Base-by-base conservation (phyloP, 2,329 filamentous ascomycete species). In the Beauveria scarabaeidicola region DNA sequence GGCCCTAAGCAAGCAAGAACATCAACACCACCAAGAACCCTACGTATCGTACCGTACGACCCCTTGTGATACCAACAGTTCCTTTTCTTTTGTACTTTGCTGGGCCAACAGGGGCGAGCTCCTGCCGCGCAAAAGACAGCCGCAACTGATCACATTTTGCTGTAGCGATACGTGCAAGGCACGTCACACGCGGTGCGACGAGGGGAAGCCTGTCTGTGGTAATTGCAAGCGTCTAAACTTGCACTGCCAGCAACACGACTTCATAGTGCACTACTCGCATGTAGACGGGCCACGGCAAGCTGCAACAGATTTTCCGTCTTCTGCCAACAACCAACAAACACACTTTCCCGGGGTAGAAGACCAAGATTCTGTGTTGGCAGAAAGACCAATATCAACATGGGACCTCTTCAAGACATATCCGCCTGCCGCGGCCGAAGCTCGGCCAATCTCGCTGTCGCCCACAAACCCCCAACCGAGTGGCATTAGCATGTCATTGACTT, bases 201-300 rank as follows among this genome's bases (percentile, higher is more conserved):
- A 61, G 59, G 44, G 23, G 11, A 57, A 52, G n/a, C 59, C 60
- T 13, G 23, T 54, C 44, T 62, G 60, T 27, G 51, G 56, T 17
- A 55, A 59, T 29, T 62, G 60, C 46, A 13, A 38, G 17, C 51
- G 56, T 13, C 52, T 51, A 17, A 50, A 47, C 23, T 32, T 62
- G 32, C 13, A 54, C 19, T 62, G 60, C 40, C 44, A 44, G 2
- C 55, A 44, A 43, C 41, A 13, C n/a, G 44, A 59, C 6, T 48
- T 55, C 25, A 59, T 62, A 3, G 25, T 46, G 15, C 58, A n/a
- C 21, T 59, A n/a, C n/a, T 21, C 52, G 27, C 27, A 56, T 38
- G 32, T n/a, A 36, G 27, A 51, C 46, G 32, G 47, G 15, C 9
- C 5, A n/a, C 29, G 19, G 36, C 21, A 23, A 41, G 19, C 23